Conservation (phyloP, 2,329 filamentous ascomycete genomes). For the Alternaria burnsii region DNA sequence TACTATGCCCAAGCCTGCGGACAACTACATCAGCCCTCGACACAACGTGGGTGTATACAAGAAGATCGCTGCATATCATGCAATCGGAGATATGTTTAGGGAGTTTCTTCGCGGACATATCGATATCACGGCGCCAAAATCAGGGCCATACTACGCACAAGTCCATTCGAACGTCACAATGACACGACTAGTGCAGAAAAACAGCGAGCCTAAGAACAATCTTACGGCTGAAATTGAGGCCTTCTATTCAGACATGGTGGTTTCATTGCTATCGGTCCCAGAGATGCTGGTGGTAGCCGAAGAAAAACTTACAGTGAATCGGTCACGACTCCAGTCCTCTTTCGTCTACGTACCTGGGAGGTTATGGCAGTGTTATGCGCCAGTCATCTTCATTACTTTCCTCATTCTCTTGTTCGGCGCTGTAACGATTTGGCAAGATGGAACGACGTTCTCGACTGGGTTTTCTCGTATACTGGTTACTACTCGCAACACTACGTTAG, state of each 20-base stretch:
- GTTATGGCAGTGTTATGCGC: slow-evolving; percentile 48
- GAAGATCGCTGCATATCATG: slow-evolving; percentile 46
- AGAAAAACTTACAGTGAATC: slow-evolving; percentile 27
- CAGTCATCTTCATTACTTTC: slow-evolving; percentile 43
- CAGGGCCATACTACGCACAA: slow-evolving; percentile 38
- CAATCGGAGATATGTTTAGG: slow-evolving; percentile 43
- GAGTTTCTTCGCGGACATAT: slow-evolving; percentile 43
- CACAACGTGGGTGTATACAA: slow-evolving; percentile 40
- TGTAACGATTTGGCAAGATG: slow-evolving; percentile 45
- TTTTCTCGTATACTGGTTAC: slow-evolving; percentile 49
- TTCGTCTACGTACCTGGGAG: slow-evolving; percentile 42
- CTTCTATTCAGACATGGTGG: slow-evolving; percentile 47
- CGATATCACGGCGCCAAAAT: slow-evolving; percentile 37
- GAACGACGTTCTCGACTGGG: slow-evolving; percentile 45
- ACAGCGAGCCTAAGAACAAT: slow-evolving; percentile 34
- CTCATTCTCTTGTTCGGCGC: slow-evolving; percentile 40
- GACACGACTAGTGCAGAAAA: slow-evolving; percentile 55
- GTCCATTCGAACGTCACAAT: slow-evolving; percentile 50
- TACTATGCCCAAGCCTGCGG: slow-evolving; percentile 26
- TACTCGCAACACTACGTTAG: slow-evolving; percentile 46
- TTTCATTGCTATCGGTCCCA: slow-evolving; percentile 48
- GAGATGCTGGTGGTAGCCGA: slow-evolving; percentile 38
- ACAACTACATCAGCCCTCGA: slow-evolving; percentile 38
- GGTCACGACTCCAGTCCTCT: slow-evolving; percentile 36
- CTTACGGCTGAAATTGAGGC: slow-evolving; percentile 34